These are phyloP conservation scores for Ambrosia hybrid DNA, from an alignment of 140 eudicot species.

Conservation along the genomic window DNA sequence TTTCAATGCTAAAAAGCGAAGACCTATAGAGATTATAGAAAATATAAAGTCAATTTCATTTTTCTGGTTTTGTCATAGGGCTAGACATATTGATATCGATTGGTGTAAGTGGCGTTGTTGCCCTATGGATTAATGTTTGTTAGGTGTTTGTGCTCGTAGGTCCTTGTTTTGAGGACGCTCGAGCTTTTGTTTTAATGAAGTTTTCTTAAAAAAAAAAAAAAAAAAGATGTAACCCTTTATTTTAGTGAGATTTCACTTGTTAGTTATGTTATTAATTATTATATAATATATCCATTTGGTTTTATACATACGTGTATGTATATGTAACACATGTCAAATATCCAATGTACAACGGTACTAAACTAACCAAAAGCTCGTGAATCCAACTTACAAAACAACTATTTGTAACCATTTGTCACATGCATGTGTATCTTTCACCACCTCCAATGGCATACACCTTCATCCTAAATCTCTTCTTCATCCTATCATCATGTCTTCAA, in stretches of 20 bases:
- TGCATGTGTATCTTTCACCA: slow-evolving; percentile 24
- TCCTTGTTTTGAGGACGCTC: too few relatives aligned
- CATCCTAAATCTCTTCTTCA: slow-evolving; percentile 31
- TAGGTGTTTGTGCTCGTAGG: too few relatives aligned
- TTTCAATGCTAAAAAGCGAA: too few relatives aligned
- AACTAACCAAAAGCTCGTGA: not conserved
- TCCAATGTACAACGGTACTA: not conserved
- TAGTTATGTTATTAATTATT: not conserved
- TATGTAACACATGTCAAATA: not conserved
- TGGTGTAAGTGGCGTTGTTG: too few relatives aligned
- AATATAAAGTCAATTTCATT: too few relatives aligned
- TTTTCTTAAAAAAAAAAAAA: too few relatives aligned
- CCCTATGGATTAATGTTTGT: too few relatives aligned
- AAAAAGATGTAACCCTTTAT: not conserved
- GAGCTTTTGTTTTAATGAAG: too few relatives aligned
- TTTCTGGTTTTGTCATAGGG: too few relatives aligned
- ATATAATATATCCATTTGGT: too few relatives aligned
- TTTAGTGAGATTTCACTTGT: not conserved
- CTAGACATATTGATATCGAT: too few relatives aligned
- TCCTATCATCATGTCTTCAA: slow-evolving; percentile 20
- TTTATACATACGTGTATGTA: not conserved
- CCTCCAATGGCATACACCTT: slow-evolving; percentile 29
- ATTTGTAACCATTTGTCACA: not conserved
- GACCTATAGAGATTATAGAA: too few relatives aligned
- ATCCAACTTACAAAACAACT: not conserved